Evolutionary conservation across 2,329 filamentous ascomycete species (phyloP).

Genomic region (Magnaporthiopsis rhizophila): DNA sequence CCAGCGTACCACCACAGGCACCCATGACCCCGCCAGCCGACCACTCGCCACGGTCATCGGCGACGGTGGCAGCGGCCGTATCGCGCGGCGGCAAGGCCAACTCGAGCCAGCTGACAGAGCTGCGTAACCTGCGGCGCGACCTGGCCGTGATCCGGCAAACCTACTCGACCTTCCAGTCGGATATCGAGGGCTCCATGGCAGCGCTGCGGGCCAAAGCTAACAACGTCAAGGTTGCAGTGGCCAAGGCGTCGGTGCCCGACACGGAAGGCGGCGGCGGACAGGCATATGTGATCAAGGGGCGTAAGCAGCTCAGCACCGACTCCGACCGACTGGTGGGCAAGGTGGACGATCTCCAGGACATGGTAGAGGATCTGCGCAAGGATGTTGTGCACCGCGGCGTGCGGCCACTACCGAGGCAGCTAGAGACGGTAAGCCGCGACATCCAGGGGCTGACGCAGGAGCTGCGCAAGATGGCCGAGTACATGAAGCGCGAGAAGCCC

Average conservation of each 20-base stretch:
- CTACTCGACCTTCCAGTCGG: slow-evolving; percentile 82
- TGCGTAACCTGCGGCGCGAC: slow-evolving; percentile 78
- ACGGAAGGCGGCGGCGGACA: slow-evolving; percentile 74
- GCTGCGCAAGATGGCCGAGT: slow-evolving; percentile 90
- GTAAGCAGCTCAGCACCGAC: slow-evolving; percentile 78
- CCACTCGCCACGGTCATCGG: slow-evolving; percentile 13
- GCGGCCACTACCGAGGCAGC: slow-evolving; percentile 78
- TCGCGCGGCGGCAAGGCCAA: slow-evolving; percentile 23
- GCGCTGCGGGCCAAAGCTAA: slow-evolving; percentile 73
- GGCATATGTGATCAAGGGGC: slow-evolving; percentile 75
- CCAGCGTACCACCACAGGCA: slow-evolving; percentile 32
- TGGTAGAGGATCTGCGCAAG: slow-evolving; percentile 93
- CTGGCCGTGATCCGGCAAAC: slow-evolving; percentile 88
- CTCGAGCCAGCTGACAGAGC: slow-evolving; percentile 61
- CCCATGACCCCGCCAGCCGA: slow-evolving; percentile 33
- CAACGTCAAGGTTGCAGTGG: slow-evolving; percentile 68
- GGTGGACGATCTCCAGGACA: slow-evolving; percentile 94
- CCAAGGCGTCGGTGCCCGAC: slow-evolving; percentile 61
- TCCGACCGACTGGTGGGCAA: slow-evolving; percentile 84
- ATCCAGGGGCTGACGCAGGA: slow-evolving; percentile 75
- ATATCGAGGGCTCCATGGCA: slow-evolving; percentile 82
- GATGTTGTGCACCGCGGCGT: slow-evolving; percentile 92
- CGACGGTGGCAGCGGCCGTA: not conserved
- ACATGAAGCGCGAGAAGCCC: slow-evolving; percentile 84
- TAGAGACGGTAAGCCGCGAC: slow-evolving; percentile 84